Percentiles rank a stretch among this genome's conserved stretches.
Conservation (phyloP, 768 basidiomycete species). For the Tylopilus balloui region DNA sequence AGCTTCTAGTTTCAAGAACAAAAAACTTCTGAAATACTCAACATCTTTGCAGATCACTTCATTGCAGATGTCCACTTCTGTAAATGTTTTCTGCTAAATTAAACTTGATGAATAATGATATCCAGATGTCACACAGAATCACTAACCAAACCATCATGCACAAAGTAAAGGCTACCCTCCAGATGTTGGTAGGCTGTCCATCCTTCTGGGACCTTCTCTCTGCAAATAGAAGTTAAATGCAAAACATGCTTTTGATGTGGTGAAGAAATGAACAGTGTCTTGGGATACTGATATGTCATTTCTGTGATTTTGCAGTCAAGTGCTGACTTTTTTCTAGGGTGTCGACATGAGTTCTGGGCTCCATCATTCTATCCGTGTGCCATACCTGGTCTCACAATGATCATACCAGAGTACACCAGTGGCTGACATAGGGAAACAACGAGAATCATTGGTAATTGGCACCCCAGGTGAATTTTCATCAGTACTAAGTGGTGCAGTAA, state of each 20-base stretch:
- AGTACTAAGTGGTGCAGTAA: too few relatives aligned
- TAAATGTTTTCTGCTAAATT: conserved; percentile 44
- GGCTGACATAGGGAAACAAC: conserved; percentile 15
- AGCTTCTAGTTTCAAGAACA: conserved; percentile 16
- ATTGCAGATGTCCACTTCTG: conserved; percentile 51
- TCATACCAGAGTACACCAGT: conserved; percentile 6
- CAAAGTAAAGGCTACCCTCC: conserved; percentile 59
- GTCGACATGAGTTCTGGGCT: neutral
- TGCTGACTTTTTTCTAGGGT: too few relatives aligned
- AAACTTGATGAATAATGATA: neutral
- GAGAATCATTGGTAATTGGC: too few relatives aligned
- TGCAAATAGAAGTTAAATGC: neutral
- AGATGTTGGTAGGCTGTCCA: conserved; percentile 53
- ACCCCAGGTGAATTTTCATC: too few relatives aligned
- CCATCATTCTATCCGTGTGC: too few relatives aligned
- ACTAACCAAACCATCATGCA: conserved; percentile 41
- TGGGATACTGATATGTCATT: conserved; percentile 18
- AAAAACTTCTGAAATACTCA: conserved; percentile 26
- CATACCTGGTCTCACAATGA: neutral
- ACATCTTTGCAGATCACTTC: conserved; percentile 29
- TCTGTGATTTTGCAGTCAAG: too few relatives aligned
- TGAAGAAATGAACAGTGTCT: conserved; percentile 17
- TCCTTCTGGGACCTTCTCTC: conserved; percentile 23
- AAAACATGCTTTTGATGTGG: neutral
- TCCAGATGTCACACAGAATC: neutral